Evolutionary conservation across 31 red algal genomes (phyloP).

Genomic region (Porphyra umbilicalis): DNA sequence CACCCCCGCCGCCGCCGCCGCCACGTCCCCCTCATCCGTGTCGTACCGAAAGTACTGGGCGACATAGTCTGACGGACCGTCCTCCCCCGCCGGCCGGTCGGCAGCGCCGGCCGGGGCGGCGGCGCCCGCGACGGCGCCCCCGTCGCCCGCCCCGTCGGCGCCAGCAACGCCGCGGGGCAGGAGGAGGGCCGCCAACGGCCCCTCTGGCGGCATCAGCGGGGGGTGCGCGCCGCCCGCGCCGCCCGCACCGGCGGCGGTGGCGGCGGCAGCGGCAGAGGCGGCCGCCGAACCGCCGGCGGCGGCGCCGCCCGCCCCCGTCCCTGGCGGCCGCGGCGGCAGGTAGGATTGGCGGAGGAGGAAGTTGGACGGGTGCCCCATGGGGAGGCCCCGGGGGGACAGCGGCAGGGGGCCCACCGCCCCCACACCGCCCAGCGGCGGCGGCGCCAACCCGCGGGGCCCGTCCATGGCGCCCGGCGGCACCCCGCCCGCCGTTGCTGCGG

Average conservation of each 20-base stretch:
- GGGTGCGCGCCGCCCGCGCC: not conserved
- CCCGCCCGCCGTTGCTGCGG: not conserved
- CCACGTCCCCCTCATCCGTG: not conserved
- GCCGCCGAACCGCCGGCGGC: not conserved
- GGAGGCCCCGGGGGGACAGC: not conserved
- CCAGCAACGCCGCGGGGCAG: not conserved
- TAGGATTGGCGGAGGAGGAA: not conserved
- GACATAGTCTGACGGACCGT: not conserved
- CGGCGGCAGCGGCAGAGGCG: not conserved
- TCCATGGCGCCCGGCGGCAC: too few relatives aligned
- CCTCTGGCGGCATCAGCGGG: not conserved
- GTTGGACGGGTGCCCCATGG: not conserved
- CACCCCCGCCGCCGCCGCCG: not conserved
- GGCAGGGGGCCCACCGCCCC: not conserved
- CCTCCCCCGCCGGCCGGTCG: not conserved
- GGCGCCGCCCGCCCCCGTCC: not conserved
- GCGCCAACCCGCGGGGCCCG: too few relatives aligned
- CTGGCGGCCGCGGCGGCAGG: not conserved
- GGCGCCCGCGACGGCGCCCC: not conserved
- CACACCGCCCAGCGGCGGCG: not conserved
- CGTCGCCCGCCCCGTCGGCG: not conserved
- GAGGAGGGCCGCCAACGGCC: not conserved
- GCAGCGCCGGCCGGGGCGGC: not conserved
- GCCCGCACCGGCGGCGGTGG: not conserved
- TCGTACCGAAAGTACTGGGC: not conserved